These are phyloP conservation scores for Calonectria ilicicola DNA, from an alignment of 2,329 filamentous ascomycete species.

Conservation along the genomic window DNA sequence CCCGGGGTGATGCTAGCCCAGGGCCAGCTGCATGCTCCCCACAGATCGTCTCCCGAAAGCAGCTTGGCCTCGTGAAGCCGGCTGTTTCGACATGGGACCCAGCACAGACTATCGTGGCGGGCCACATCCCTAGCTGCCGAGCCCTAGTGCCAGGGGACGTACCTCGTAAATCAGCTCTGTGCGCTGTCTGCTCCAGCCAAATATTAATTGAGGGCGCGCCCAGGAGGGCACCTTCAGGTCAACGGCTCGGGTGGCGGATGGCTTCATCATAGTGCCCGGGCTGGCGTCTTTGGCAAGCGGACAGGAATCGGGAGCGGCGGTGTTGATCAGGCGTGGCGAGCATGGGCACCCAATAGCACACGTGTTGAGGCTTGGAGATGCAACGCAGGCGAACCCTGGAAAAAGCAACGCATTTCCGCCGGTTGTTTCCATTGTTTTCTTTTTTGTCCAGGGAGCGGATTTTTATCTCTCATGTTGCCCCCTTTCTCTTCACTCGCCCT, in stretches of 20 bases:
- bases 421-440: neutral
- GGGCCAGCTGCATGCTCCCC: slow-evolving; percentile 5
- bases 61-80: slow-evolving; percentile 29
- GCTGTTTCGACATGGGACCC: slow-evolving; percentile 34
- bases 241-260: slow-evolving; percentile 1
- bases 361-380: neutral
- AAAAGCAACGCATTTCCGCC: neutral
- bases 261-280: neutral
- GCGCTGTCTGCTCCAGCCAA: neutral
- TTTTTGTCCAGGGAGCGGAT: neutral
- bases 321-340: neutral
- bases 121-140: slow-evolving; percentile 24
- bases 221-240: slow-evolving; percentile 2
- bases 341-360: neutral
- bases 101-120: slow-evolving; percentile 13
- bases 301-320: neutral
- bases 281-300: neutral
- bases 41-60: slow-evolving; percentile 21
- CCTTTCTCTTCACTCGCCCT: neutral
- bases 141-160: slow-evolving; percentile 3
- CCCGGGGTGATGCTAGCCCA: neutral
- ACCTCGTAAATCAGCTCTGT: too few species aligned
- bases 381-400: neutral
- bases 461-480: neutral
- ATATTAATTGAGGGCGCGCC: neutral